Base-by-base conservation (phyloP, 2,329 filamentous ascomycete species). In the Aspergillus pseudoterreus region DNA sequence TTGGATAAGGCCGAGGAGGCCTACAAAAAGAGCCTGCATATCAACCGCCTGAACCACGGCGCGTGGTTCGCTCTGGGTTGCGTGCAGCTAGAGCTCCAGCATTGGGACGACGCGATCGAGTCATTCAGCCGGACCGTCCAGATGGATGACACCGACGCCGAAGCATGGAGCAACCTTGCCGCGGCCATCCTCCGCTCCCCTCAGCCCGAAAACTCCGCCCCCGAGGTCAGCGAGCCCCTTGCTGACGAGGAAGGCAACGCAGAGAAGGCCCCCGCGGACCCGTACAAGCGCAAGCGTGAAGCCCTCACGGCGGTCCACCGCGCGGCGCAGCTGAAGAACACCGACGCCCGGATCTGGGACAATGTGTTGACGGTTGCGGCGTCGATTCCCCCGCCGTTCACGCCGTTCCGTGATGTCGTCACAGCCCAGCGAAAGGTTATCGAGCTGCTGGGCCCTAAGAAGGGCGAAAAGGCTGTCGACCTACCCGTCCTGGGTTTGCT, bases 261-360 rank as follows among this genome's bases (percentile, higher is more conserved):
- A 19, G 27, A 47, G n/a, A 48, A 53, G 22, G 49, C 51, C 4
- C 53, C 57, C 4, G 42, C 61, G 48, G 81, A 86, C 56, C 82
- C 84, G 0, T 77, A 83, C 33, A 79, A 79, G 44, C 78, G 89
- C 48, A 80, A 91, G 1, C 75, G 80, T 0, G 90, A 95, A 65
- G 85, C 94, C 0, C 81, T 99, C 1, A 78, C 82, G 5, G 92
- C 94, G 0, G 90, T 95, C 71, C 94, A 95, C 67, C 87, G 88
- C 57, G 94, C 92, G 9, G 90, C 92, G 0, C 81, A 82, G 4
- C 82, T 96, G 21, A 90, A 95, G 46, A 82, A 90, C 69, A 86
- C 91, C 61, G 92, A 92, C 73, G 89, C 87, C 81, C 85, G 90
- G 60, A 96, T 99, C 69, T 97, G 92, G 92, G 90, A 95, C 67